Base-by-base conservation (phyloP, 1,284 basidiomycete genomes). In the Tilletia setariae region DNA sequence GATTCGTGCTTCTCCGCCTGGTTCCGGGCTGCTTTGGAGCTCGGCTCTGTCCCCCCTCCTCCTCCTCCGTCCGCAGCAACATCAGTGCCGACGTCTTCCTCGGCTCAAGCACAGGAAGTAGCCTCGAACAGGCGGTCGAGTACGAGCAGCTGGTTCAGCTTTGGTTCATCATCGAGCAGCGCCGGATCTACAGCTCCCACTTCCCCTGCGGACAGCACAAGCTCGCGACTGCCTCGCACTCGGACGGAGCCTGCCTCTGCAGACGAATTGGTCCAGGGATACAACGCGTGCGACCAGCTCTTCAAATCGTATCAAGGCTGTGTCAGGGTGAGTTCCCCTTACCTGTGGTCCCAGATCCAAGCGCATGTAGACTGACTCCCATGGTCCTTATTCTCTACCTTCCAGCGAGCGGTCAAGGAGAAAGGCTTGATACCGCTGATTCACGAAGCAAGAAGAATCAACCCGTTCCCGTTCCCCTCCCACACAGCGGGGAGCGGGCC, bases 1-100 rank as follows among this genome's bases (percentile, higher is more conserved):
- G 94, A 97, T 83, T 85, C 90, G 0, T 97, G 94, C 85, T 97
- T 97, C 85, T 95, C 96, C 80, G 88, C 90, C 7, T 97, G 94
- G 94, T 94, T 97, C 79, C 92, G 94, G 81, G 91, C 91, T 25
- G 97, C 96, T 81, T 88, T 97, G 42, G 71, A 75, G 25, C 72
- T 77, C 44, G 70, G 64, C 11, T 67, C 44, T 67, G 70, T 49
- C 67, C 63, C 53, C 74, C 46, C 67, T 69, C 13, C 67, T 19
- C 70, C n/a, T n/a, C n/a, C n/a, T n/a, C n/a, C n/a, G n/a, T n/a
- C n/a, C n/a, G n/a, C n/a, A n/a, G n/a, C n/a, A n/a, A n/a, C n/a
- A n/a, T n/a, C 28, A 65, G 70, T 3, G 59, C 72, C 32, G 49
- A 42, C 35, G 53, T 63, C 64, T 63, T 47, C 49, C 19, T 28